These are phyloP conservation scores for Martiniozyma asiatica DNA, from an alignment of 1,139 yeast species.

Conservation along the genomic window DNA sequence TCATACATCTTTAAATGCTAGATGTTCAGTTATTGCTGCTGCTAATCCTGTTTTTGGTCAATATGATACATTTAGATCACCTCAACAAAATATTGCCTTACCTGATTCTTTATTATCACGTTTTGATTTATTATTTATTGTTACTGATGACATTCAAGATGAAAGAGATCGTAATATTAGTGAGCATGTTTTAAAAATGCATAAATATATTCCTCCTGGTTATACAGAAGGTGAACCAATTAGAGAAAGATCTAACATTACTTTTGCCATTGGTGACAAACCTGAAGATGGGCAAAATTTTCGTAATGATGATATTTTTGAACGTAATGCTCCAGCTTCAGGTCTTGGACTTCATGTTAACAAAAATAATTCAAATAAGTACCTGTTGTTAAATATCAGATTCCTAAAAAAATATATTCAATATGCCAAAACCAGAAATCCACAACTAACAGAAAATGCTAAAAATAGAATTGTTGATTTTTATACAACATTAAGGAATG, in stretches of 20 bases:
- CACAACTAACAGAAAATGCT: constrained; percentile 69
- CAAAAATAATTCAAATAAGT: constrained; percentile 1
- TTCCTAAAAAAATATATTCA: constrained; percentile 88
- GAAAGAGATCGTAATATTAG: constrained; percentile 76
- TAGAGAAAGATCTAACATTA: constrained; percentile 58
- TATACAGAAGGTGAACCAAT: constrained; percentile 90
- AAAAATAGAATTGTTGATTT: constrained; percentile 70
- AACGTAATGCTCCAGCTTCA: constrained; percentile 18
- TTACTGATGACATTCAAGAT: constrained; percentile 88
- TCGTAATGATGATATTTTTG: constrained; percentile 45
- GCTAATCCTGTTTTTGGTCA: constrained; percentile 98
- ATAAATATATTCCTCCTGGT: constrained; percentile 82
- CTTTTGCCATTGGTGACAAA: constrained; percentile 68
- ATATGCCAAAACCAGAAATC: constrained; percentile 86
- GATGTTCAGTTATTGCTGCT: constrained; percentile 96
- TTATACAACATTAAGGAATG: constrained; percentile 77
- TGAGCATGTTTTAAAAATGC: constrained; percentile 93
- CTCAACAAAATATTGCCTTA: constrained; percentile 89
- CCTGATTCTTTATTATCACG: constrained; percentile 96
- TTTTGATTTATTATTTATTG: constrained; percentile 89
- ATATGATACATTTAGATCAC: constrained; percentile 91
- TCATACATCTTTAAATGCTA: constrained; percentile 90
- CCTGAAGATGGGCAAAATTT: constrained; percentile 29
- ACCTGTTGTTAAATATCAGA: constrained; percentile 5
- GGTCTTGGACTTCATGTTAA: constrained; percentile 4